Evolutionary conservation across 2,329 filamentous ascomycete species (phyloP).

Genomic region (Fusarium sp.): DNA sequence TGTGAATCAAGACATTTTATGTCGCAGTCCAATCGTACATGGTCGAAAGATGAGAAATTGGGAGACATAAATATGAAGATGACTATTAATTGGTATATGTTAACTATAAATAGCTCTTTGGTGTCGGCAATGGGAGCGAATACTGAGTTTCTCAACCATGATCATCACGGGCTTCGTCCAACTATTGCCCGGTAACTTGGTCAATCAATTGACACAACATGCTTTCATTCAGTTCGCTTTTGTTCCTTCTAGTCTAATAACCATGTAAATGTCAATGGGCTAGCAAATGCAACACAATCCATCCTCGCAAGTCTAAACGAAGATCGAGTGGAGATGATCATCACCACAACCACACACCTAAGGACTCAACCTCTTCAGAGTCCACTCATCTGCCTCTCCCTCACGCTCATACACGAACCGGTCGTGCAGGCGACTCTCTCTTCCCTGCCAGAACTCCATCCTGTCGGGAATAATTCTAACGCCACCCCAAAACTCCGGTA

Average conservation of each 20-base stretch:
- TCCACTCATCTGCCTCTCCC: slow-evolving; percentile 67
- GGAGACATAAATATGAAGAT: not conserved
- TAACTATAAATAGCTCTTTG: no score
- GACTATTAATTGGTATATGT: accelerated
- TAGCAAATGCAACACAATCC: not conserved
- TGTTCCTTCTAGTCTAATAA: slow-evolving; percentile 4
- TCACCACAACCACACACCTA: not conserved
- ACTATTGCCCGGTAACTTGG: not conserved
- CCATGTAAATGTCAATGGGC: not conserved
- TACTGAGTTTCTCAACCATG: not conserved
- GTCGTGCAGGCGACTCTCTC: slow-evolving; percentile 91
- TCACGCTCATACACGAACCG: slow-evolving; percentile 86
- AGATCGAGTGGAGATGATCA: not conserved
- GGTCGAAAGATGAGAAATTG: not conserved
- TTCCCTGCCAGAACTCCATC: slow-evolving; percentile 97
- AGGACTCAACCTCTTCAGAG: slow-evolving; percentile 79
- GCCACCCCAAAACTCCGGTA: slow-evolving; percentile 96
- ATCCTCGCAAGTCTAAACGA: not conserved
- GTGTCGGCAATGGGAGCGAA: not conserved
- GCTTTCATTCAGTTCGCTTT: not conserved
- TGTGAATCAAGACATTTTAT: not conserved
- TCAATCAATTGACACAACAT: not conserved
- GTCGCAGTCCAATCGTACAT: not conserved
- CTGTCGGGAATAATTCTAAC: slow-evolving; percentile 85
- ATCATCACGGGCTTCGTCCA: not conserved